phyloP scores from a whole-genome alignment of 106 monocot genomes.

The Dioscorea dumetorum region DNA sequence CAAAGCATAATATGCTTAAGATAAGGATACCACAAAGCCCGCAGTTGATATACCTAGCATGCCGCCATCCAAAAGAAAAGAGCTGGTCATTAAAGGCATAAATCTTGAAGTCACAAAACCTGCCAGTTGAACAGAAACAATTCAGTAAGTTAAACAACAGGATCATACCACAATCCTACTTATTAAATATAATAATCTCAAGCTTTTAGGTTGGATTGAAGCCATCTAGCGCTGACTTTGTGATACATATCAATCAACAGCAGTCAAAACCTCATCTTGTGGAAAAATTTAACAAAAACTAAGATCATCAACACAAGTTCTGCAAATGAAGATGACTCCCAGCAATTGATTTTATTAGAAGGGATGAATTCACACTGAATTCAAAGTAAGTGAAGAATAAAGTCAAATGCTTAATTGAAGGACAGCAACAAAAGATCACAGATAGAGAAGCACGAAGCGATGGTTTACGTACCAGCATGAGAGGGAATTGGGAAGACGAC shows the following conservation, averaged over 20 bases:
- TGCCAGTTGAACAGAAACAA: not conserved
- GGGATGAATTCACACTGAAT: not conserved
- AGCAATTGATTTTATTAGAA: not conserved
- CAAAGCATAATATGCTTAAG: not conserved
- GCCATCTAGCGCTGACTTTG: not conserved
- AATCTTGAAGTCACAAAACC: constrained; percentile 41
- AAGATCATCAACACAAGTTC: not conserved
- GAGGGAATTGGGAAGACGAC: constrained; percentile 5
- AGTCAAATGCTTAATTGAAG: too few species aligned
- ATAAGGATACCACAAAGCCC: not conserved
- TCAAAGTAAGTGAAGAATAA: too few species aligned
- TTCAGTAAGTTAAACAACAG: not conserved
- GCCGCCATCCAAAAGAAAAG: constrained; percentile 20
- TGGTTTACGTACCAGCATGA: constrained; percentile 19
- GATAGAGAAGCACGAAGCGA: not conserved
- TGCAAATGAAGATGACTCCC: too few species aligned
- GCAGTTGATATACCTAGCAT: constrained; percentile 22
- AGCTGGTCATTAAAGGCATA: constrained; percentile 22
- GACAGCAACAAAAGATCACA: not conserved
- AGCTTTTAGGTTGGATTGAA: not conserved
- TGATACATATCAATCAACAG: not conserved
- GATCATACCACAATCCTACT: not conserved
- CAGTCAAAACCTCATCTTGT: not conserved
- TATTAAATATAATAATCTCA: not conserved
- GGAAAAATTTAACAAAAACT: not conserved